These are phyloP conservation scores for Pichia heedii DNA, from an alignment of 805 yeast species.

Conservation along the genomic window DNA sequence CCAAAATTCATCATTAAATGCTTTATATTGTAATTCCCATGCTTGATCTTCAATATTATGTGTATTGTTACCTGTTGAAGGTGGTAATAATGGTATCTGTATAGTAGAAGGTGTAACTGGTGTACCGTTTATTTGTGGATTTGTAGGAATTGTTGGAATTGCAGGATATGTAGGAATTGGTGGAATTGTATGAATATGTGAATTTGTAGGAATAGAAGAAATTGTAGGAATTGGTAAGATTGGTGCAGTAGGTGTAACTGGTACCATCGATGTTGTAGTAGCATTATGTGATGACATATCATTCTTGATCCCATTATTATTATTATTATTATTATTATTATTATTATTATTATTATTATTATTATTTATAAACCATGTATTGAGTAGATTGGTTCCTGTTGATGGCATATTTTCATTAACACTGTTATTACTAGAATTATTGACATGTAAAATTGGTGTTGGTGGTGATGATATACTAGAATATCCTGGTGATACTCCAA, in stretches of 20 bases:
- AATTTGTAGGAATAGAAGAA: too few relatives aligned
- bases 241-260: neutral
- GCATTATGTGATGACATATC: too few relatives aligned
- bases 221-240: too few relatives aligned
- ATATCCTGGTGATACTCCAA: neutral
- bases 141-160: too few relatives aligned
- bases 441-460: neutral
- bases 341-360: neutral
- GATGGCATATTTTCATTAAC: neutral
- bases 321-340: slow-evolving; percentile 9
- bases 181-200: neutral
- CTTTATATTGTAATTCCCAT: slow-evolving; percentile 42
- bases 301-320: slow-evolving; percentile 2
- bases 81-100: neutral
- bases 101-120: too few relatives aligned
- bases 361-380: neutral
- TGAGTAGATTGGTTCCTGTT: too few relatives aligned
- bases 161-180: too few relatives aligned
- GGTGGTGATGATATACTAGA: slow-evolving; percentile 1
- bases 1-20: slow-evolving; percentile 67
- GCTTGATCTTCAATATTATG: neutral
- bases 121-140: too few relatives aligned
- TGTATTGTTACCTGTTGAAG: neutral
- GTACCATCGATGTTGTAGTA: too few relatives aligned
- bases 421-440: neutral